phyloP scores from a whole-genome alignment of 2,329 filamentous ascomycete species.

The Zalaria sp. region DNA sequence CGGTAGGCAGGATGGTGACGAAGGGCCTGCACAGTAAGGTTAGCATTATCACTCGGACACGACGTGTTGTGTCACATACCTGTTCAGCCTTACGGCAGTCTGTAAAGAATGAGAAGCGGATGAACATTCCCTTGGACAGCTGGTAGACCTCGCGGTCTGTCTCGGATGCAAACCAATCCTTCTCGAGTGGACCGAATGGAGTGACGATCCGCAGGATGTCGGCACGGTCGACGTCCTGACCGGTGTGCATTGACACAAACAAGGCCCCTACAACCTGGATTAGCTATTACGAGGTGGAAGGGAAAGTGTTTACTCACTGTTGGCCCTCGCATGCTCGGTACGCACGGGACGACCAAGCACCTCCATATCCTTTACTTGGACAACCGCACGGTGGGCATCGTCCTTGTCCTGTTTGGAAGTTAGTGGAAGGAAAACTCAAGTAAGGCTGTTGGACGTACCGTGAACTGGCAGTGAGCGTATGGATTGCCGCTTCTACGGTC shows the following conservation, averaged over 20 bases:
- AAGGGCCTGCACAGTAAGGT: conserved; percentile 8
- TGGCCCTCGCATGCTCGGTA: conserved; percentile 45
- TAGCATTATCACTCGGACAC: background rate
- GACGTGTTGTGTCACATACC: conserved; percentile 10
- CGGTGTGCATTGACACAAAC: conserved; percentile 7
- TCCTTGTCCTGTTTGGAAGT: conserved; percentile 28
- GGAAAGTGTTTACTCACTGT: conserved; percentile 30
- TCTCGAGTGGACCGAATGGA: conserved; percentile 11
- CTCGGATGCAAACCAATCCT: conserved; percentile 9
- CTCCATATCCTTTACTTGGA: conserved; percentile 35
- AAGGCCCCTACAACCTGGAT: background rate
- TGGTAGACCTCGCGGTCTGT: conserved; percentile 15
- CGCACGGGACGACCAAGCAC: conserved; percentile 27
- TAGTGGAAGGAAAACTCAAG: conserved; percentile 9
- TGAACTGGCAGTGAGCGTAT: conserved; percentile 50
- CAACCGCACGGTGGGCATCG: conserved; percentile 35
- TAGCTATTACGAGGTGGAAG: background rate
- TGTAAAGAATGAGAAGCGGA: conserved; percentile 15
- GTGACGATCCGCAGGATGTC: conserved; percentile 9
- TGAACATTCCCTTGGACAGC: conserved; percentile 15
- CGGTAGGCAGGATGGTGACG: conserved; percentile 10
- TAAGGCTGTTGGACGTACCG: conserved; percentile 26
- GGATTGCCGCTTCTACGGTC: conserved; percentile 43
- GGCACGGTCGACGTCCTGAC: conserved; percentile 7
- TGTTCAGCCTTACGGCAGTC: conserved; percentile 14